These are phyloP conservation scores for Wilcoxina mikolae DNA, from an alignment of 495 filamentous ascomycete genomes.

Conservation along the genomic window DNA sequence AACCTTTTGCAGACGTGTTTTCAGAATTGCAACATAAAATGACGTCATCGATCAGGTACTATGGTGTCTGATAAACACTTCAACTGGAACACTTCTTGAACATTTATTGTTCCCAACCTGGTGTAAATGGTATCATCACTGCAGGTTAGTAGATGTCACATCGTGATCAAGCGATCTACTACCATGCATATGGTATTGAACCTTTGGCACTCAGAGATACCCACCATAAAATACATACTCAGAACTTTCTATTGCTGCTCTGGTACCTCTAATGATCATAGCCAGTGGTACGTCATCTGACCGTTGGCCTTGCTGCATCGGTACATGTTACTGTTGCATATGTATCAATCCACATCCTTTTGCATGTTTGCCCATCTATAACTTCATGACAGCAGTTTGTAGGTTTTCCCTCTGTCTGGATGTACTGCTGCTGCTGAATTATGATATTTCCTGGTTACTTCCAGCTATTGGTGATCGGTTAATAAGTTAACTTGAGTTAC, in stretches of 20 bases:
- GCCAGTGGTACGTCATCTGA: slow-evolving; percentile 7
- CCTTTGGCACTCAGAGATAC: slow-evolving; percentile 4
- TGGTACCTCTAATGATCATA: slow-evolving; percentile 15
- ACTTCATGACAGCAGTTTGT: neutral
- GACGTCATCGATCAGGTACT: neutral
- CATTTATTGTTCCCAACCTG: neutral
- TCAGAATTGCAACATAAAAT: slow-evolving; percentile 12
- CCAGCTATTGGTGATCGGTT: neutral
- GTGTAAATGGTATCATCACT: neutral
- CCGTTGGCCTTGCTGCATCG: neutral
- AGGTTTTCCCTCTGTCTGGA: neutral
- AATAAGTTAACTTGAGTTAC: too few species aligned
- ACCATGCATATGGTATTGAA: slow-evolving; percentile 21
- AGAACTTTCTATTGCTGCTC: slow-evolving; percentile 18
- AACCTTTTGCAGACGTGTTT: neutral
- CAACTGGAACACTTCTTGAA: neutral
- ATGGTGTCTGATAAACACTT: slow-evolving; percentile 7
- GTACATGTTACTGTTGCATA: slow-evolving; percentile 9
- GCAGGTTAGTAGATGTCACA: slow-evolving; percentile 13
- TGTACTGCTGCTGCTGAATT: neutral
- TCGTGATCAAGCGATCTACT: slow-evolving; percentile 20
- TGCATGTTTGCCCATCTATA: neutral
- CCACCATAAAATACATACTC: slow-evolving; percentile 26
- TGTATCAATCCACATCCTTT: neutral
- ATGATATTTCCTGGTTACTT: neutral